Evolutionary conservation across 495 filamentous ascomycete species (phyloP), one percentile per base, ranked within the genome.

Genomic region (Penicillium coprophilum): DNA sequence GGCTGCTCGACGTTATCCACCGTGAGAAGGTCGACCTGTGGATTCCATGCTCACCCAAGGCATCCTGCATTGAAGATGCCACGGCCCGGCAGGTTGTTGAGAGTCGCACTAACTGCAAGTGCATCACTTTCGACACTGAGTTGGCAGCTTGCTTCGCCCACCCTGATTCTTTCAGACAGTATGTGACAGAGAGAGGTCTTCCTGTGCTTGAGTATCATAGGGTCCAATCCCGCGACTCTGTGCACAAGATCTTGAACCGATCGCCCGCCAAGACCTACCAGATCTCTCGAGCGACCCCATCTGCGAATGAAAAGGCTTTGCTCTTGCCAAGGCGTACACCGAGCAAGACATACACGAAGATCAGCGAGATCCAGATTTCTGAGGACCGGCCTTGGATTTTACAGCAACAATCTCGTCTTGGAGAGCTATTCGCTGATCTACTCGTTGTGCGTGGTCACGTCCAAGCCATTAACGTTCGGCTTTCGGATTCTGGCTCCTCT

Each of bases 341-440:
- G 3, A 76, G 70, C 40, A 74, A 80, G 55, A 90, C 86, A 0
- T 77, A 78, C 52, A 60, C 71, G 2, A 70, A 82, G 41, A 58
- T 91, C 36, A 79, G 77, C 38, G 61, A 72, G 27, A 72, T 90
- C 4, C 62, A 74, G 12, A 85, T 90, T 40, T 79, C 77, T 2
- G 67, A 75, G 10, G 71, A 80, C 1, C 72, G 65, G 4, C 86
- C 87, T 0, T 90, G 85, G 83, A 68, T 89, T 27, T 63, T 93
- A 46, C 85, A 92, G 64, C 81, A 91, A 60, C 87, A 80, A 61
- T 80, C 84, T 32, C 63, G 71, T 4, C 82, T 87, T 0, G 75
- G 78, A 0, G 85, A 89, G 66, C 90, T 87, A 66, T 84, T 83
- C 59, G 87, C 87, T 0, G 88, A 92, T 55, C 56, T 85, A 1